These are phyloP conservation scores for Peronospora belbahrii DNA, from an alignment of 352 stramenopile species.

Conservation along the genomic window DNA sequence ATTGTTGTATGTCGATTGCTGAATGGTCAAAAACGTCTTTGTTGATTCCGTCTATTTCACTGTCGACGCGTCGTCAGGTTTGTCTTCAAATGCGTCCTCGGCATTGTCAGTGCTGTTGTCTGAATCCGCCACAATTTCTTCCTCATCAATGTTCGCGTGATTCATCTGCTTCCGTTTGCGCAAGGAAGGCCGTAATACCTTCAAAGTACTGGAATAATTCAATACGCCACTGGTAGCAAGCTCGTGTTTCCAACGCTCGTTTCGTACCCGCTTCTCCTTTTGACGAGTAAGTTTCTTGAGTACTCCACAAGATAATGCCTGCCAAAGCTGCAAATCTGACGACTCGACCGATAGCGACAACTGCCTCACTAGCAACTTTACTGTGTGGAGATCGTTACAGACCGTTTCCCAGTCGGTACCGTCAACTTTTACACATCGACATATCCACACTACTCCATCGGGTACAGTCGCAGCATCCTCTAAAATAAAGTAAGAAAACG, in stretches of 20 bases:
- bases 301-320: conserved; percentile 27
- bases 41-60: conserved; percentile 22
- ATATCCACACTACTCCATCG: conserved; percentile 53
- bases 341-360: conserved; percentile 46
- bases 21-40: conserved; percentile 14
- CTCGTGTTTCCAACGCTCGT: conserved; percentile 32
- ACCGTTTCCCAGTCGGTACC: conserved; percentile 55
- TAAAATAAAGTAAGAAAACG: conserved; percentile 52
- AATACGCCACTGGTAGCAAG: conserved; percentile 28
- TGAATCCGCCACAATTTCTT: conserved; percentile 24
- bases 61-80: conserved; percentile 16
- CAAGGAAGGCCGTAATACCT: conserved; percentile 33
- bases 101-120: conserved; percentile 24
- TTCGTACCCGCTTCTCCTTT: conserved; percentile 37
- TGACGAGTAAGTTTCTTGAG: conserved; percentile 47
- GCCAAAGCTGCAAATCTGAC: conserved; percentile 49
- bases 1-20: conserved; percentile 7
- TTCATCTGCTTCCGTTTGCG: conserved; percentile 41
- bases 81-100: conserved; percentile 17
- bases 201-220: conserved; percentile 15
- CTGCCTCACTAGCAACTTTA: conserved; percentile 38
- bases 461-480: conserved; percentile 50
- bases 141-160: conserved; percentile 34
- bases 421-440: conserved; percentile 40
- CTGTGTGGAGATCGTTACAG: conserved; percentile 40